These are phyloP conservation scores for Corynascus novoguineensis DNA, from an alignment of 495 filamentous ascomycete species.

Conservation along the genomic window DNA sequence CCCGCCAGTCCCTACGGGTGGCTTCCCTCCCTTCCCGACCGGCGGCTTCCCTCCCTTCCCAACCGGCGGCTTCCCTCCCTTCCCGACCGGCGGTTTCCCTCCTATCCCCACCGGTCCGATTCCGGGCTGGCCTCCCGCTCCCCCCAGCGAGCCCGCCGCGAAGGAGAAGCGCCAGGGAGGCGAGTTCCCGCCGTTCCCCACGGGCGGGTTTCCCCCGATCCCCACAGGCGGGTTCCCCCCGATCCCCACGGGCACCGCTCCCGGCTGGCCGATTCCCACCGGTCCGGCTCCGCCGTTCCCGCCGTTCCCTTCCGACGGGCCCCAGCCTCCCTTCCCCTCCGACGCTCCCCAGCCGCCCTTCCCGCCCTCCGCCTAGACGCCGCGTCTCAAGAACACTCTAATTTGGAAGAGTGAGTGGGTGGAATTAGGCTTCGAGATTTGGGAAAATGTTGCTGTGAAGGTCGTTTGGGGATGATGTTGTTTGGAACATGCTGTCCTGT, in stretches of 20 bases:
- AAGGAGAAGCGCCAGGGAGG: conserved; percentile 1
- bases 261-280: background rate
- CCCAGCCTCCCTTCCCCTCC: background rate
- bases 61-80: background rate
- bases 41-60: background rate
- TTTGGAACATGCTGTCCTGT: too few relatives aligned
- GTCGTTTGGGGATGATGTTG: too few relatives aligned
- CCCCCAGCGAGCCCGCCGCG: background rate
- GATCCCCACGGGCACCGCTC: background rate
- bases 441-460: too few relatives aligned
- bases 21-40: background rate
- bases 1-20: too few relatives aligned
- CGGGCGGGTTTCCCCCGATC: background rate
- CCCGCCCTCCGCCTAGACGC: too few relatives aligned
- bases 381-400: too few relatives aligned
- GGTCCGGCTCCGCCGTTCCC: background rate
- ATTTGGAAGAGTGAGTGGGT: too few relatives aligned
- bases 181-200: too few relatives aligned
- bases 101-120: background rate
- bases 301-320: background rate
- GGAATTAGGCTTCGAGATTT: too few relatives aligned
- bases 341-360: background rate
- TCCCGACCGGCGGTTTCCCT: background rate
- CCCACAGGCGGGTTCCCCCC: background rate
- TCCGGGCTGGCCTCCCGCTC: background rate